Evolutionary conservation across 202 grass and related monocot genomes (phyloP).

Genomic region (Setaria viridis): DNA sequence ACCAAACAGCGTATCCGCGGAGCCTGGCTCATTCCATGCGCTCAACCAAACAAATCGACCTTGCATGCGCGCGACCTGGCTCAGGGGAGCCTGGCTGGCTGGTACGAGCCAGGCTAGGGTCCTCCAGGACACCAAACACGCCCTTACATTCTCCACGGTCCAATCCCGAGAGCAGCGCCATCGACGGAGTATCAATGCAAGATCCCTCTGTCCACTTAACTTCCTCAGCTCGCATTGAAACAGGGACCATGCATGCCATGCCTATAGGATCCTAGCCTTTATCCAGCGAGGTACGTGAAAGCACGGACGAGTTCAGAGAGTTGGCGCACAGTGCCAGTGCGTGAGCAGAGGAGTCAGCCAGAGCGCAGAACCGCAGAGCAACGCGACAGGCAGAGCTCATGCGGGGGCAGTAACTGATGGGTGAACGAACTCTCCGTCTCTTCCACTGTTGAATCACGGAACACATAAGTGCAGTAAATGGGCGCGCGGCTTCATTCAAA

Average conservation of each 20-base stretch:
- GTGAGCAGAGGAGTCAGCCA: neutral
- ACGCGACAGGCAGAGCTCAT: conserved; percentile 19
- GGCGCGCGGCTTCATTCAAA: conserved; percentile 47
- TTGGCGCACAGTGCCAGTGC: neutral
- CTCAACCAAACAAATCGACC: too few species aligned
- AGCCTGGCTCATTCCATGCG: too few species aligned
- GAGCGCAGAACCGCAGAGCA: neutral
- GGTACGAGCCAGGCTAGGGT: too few species aligned
- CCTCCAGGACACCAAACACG: too few species aligned
- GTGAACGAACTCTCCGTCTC: neutral
- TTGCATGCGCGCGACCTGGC: too few species aligned
- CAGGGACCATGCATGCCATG: neutral
- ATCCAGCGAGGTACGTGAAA: neutral
- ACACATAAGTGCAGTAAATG: conserved; percentile 17
- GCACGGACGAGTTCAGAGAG: conserved; percentile 39
- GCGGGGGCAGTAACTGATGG: neutral
- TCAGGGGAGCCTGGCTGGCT: too few species aligned
- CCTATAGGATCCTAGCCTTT: neutral
- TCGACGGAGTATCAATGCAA: neutral
- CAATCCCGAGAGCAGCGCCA: neutral
- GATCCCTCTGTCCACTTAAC: neutral
- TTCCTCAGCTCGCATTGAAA: neutral
- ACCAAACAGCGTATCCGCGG: too few species aligned
- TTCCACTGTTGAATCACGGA: conserved; percentile 28
- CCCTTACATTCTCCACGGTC: neutral